These are phyloP conservation scores for Paraconiothyrium sp. DNA, from an alignment of 2,329 filamentous ascomycete genomes.

Conservation along the genomic window DNA sequence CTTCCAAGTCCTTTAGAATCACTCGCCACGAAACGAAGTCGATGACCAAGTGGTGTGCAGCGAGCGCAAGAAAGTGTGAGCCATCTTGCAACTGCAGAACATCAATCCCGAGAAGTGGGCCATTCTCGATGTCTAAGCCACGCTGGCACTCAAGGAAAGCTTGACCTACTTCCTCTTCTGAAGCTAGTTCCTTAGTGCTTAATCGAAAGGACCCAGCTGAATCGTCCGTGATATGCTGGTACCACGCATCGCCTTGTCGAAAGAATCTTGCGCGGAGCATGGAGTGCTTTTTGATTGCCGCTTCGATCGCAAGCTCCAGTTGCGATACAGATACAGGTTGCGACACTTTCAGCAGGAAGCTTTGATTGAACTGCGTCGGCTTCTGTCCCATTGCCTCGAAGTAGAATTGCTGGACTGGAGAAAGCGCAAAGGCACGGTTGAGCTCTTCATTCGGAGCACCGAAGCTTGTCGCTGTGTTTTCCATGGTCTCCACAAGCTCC, in stretches of 20 bases:
- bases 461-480: not conserved
- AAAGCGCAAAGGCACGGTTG: constrained; percentile 24
- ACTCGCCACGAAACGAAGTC: constrained; percentile 57
- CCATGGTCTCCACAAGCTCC: not conserved
- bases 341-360: constrained; percentile 46
- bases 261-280: constrained; percentile 31
- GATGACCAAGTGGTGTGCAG: constrained; percentile 43
- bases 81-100: constrained; percentile 10
- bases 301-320: constrained; percentile 29
- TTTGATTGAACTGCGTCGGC: constrained; percentile 45
- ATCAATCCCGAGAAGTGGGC: not conserved
- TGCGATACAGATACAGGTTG: constrained; percentile 30
- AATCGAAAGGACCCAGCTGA: not conserved
- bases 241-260: constrained; percentile 6
- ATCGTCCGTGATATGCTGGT: not conserved
- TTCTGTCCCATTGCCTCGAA: constrained; percentile 13
- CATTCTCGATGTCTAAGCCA: not conserved
- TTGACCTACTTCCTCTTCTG: not conserved
- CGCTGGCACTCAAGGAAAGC: not conserved
- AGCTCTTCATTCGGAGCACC: constrained; percentile 1
- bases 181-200: not conserved
- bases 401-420: constrained; percentile 31
- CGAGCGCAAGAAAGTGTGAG: constrained; percentile 26
- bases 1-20: constrained; percentile 51
- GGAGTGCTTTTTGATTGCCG: constrained; percentile 25